phyloP scores from a whole-genome alignment of 768 basidiomycete genomes.

The Tricholoma furcatifolium region DNA sequence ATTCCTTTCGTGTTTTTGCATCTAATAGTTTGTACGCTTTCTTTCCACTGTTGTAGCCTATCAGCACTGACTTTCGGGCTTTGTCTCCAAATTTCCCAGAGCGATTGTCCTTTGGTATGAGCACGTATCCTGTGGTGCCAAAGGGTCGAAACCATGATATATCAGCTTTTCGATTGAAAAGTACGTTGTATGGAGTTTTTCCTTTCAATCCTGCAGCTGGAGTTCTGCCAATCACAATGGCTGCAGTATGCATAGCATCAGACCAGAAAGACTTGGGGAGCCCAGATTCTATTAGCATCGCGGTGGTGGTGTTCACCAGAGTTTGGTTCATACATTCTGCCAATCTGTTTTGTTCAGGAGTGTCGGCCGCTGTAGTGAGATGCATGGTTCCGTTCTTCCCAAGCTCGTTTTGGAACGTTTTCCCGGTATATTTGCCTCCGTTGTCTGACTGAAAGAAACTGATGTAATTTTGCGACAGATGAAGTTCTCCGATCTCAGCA shows the following conservation, averaged over 20 bases:
- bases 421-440: not conserved
- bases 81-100: not conserved
- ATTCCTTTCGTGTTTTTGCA: not conserved
- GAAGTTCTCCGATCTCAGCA: not conserved
- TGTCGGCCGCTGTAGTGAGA: not conserved
- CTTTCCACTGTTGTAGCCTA: not conserved
- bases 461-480: not conserved
- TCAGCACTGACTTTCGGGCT: not conserved
- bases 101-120: not conserved
- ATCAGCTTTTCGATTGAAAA: not conserved
- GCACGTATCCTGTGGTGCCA: not conserved
- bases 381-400: not conserved
- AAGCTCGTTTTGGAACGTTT: not conserved
- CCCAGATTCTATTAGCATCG: not conserved
- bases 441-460: not conserved
- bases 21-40: not conserved
- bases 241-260: not conserved
- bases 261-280: not conserved
- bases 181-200: not conserved
- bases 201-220: not conserved
- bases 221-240: not conserved
- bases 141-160: not conserved
- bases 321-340: not conserved
- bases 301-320: not conserved
- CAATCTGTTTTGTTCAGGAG: not conserved